Evolutionary conservation across 129 eudicot species (phyloP).

Genomic region (Silybum marianum): DNA sequence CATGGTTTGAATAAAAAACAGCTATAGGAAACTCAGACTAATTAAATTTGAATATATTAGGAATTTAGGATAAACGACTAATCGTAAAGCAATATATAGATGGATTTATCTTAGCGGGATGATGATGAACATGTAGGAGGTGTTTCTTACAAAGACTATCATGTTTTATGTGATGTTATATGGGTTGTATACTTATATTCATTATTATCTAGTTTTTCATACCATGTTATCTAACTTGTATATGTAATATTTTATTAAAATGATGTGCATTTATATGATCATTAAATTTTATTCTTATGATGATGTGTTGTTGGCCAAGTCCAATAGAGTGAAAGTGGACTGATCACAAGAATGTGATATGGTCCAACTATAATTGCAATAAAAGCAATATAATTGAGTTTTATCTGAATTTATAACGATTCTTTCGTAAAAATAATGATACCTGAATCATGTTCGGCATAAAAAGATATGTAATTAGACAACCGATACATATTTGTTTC

Average conservation of each 20-base stretch:
- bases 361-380: too few relatives aligned
- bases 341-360: too few relatives aligned
- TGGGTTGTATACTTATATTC: too few relatives aligned
- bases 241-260: not conserved
- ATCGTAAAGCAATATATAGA: too few relatives aligned
- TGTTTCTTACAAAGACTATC: not conserved
- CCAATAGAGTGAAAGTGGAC: not conserved
- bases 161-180: too few relatives aligned
- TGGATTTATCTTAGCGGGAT: too few relatives aligned
- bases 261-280: not conserved
- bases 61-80: too few relatives aligned
- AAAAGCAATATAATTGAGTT: too few relatives aligned
- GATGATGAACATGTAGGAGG: too few relatives aligned
- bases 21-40: not conserved
- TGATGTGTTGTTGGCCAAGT: not conserved
- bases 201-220: too few relatives aligned
- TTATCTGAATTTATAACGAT: not conserved
- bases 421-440: too few relatives aligned
- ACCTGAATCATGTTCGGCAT: too few relatives aligned
- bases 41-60: not conserved
- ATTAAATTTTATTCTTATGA: not conserved
- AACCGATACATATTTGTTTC: not conserved
- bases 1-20: not conserved
- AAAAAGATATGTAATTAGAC: not conserved
- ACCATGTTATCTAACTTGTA: not conserved